Percentiles rank a stretch among this genome's conserved stretches.
Conservation (phyloP, 2,329 filamentous ascomycete genomes). For the Pseudogymnoascus sp. region DNA sequence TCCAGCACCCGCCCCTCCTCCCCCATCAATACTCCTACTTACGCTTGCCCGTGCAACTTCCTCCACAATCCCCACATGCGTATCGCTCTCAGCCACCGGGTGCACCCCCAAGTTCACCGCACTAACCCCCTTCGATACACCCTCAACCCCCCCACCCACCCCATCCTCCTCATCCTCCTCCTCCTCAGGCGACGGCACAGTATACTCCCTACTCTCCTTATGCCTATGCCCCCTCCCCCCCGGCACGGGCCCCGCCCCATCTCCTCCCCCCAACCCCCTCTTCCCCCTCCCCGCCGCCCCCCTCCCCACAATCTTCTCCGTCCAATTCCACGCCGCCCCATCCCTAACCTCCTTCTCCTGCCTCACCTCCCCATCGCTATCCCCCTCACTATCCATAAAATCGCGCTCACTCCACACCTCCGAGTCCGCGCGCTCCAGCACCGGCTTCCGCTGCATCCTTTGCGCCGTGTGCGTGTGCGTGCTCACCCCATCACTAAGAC, state of each 20-base stretch:
- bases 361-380: slow-evolving; percentile 34
- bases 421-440: slow-evolving; percentile 36
- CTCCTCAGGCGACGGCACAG: background rate
- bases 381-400: slow-evolving; percentile 47
- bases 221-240: background rate
- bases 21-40: background rate
- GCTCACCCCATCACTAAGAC: background rate
- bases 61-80: background rate
- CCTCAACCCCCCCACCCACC: background rate
- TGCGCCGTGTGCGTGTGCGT: background rate
- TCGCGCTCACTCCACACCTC: slow-evolving; percentile 59
- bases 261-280: background rate
- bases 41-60: background rate
- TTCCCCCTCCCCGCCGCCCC: background rate
- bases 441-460: background rate
- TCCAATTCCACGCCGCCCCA: slow-evolving; percentile 41
- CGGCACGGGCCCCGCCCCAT: background rate
- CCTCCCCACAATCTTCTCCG: slow-evolving; percentile 46
- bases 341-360: slow-evolving; percentile 13
- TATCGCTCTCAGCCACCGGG: background rate
- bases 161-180: background rate
- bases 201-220: background rate
- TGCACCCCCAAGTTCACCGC: background rate
- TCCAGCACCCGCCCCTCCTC: background rate
- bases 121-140: background rate